Base-by-base conservation (phyloP, 441 rosid species). In the Metrosideros polymorpha region DNA sequence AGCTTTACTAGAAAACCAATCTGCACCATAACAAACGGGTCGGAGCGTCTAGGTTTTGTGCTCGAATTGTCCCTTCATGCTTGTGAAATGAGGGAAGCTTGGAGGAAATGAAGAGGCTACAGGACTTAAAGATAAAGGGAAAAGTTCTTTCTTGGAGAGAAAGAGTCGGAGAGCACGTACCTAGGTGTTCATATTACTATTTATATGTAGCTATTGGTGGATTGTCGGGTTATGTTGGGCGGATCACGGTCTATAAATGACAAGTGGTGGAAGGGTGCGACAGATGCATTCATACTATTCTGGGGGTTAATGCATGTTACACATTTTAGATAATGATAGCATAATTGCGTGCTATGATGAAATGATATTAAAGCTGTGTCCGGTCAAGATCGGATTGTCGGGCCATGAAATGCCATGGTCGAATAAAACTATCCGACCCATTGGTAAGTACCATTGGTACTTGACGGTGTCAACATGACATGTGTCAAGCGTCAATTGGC, bases 401-500 rank as follows among this genome's bases (percentile, higher is more conserved):
- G 29, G 15, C n/a, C 0, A 0, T 1, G 12, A 7, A 1, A 29
- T 14, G 42, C 30, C 19, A 61, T 0, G 75, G 75, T 4, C 42
- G 0, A 15, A 35, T 0, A 0, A 0, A 30, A 30, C 19, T 61
- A 1, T 30, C 0, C 0, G 18, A 14, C 52, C 18, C 10, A 1
- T 6, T 29, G 3, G 35, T 29, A n/a, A 59, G 10, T 29, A 29
- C 0, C 35, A 29, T 57, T 7, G 0, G 12, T 15, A 29, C 9
- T 0, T 1, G 0, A 29, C 1, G 4, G 0, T 61, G 0, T 61
- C 15, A 7, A 9, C 42, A 32, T 19, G 3, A 18, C 43, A 63
- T 0, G 6, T 0, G 0, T 18, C 2, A 1, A 0, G 39, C 1
- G 12, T 17, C 12, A 30, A 1, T 30, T 30, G 42, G 12, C 18